phyloP scores from a whole-genome alignment of 148 eudicot genomes.

The Diospyros kaki region DNA sequence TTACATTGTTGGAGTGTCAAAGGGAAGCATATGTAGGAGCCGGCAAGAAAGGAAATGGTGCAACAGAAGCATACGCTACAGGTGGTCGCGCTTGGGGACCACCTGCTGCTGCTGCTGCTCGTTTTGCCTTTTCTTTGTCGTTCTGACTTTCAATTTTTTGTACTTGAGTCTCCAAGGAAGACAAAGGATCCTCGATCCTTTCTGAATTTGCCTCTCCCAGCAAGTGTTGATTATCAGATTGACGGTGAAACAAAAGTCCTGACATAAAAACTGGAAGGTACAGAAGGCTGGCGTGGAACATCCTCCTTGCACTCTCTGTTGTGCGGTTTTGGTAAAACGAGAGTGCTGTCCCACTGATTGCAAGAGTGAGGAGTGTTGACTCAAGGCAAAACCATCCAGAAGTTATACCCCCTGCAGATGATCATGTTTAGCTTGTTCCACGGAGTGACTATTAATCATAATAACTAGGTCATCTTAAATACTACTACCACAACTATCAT shows the following conservation, averaged over 20 bases:
- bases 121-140: slow-evolving; percentile 21
- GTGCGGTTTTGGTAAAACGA: slow-evolving; percentile 68
- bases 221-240: slow-evolving; percentile 44
- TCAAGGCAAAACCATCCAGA: slow-evolving; percentile 96
- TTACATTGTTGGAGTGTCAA: not conserved
- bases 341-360: slow-evolving; percentile 63
- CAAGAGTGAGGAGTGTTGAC: slow-evolving; percentile 73
- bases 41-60: slow-evolving; percentile 97
- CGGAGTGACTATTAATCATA: not conserved
- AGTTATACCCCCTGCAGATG: slow-evolving; percentile 75
- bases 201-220: slow-evolving; percentile 20
- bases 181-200: slow-evolving; percentile 8
- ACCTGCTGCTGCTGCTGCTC: not conserved
- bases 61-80: slow-evolving; percentile 89
- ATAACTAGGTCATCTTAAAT: not conserved
- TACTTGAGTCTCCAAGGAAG: slow-evolving; percentile 19
- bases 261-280: slow-evolving; percentile 97
- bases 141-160: slow-evolving; percentile 12
- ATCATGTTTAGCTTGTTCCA: not conserved
- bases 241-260: slow-evolving; percentile 79
- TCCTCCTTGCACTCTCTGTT: slow-evolving; percentile 71
- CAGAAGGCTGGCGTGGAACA: slow-evolving; percentile 95
- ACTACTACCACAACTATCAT: not conserved
- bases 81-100: slow-evolving; percentile 48
- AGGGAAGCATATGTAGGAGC: slow-evolving; percentile 52